These are phyloP conservation scores for Arxiozyma slooffiae DNA, from an alignment of 1,139 yeast species.

Conservation along the genomic window DNA sequence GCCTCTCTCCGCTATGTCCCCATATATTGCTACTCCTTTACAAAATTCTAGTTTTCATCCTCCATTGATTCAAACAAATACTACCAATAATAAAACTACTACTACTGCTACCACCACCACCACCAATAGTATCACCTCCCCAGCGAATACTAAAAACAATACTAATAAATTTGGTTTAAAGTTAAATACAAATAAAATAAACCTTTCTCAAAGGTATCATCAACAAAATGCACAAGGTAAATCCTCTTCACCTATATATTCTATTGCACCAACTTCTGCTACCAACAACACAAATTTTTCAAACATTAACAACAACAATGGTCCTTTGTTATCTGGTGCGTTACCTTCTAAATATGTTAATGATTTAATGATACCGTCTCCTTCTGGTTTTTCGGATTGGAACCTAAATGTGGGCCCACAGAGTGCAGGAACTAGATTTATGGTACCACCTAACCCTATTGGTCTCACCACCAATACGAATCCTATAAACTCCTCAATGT, in stretches of 20 bases:
- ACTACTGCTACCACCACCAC: not conserved
- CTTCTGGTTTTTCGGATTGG: constrained; percentile 29
- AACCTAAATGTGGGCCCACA: constrained; percentile 12
- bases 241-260: constrained; percentile 2
- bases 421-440: not conserved
- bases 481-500: not conserved
- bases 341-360: constrained; percentile 28
- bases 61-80: not conserved
- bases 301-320: not conserved
- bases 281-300: not conserved
- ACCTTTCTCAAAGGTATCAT: constrained; percentile 4
- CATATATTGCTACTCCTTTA: constrained; percentile 15
- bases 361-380: constrained; percentile 29
- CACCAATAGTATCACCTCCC: no score
- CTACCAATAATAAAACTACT: not conserved
- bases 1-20: constrained; percentile 12
- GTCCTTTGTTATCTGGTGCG: constrained; percentile 19
- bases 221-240: constrained; percentile 5
- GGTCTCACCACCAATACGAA: not conserved
- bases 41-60: constrained; percentile 6
- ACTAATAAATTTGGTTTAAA: not conserved
- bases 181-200: not conserved
- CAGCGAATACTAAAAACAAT: not conserved
- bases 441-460: not conserved
- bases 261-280: not conserved